These are phyloP conservation scores for Cyclaneusma minus DNA, from an alignment of 2,329 filamentous ascomycete species.

Conservation along the genomic window DNA sequence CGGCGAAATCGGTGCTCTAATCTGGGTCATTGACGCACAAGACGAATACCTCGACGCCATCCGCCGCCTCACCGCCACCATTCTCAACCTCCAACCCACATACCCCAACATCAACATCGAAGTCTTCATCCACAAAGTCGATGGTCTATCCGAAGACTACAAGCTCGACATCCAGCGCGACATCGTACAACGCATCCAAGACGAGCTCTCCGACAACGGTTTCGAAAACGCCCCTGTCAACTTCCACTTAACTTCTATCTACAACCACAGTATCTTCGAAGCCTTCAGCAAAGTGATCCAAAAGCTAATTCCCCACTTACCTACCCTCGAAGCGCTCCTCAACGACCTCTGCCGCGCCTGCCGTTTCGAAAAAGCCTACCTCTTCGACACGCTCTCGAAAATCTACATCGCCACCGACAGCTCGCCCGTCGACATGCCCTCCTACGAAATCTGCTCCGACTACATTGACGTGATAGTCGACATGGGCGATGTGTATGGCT, in stretches of 20 bases:
- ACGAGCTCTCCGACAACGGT: slow-evolving; percentile 84
- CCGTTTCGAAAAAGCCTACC: slow-evolving; percentile 92
- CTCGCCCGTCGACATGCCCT: slow-evolving; percentile 81
- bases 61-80: slow-evolving; percentile 71
- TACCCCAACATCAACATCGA: slow-evolving; percentile 95
- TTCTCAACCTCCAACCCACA: slow-evolving; percentile 72
- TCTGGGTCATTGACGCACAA: slow-evolving; percentile 98
- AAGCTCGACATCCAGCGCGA: slow-evolving; percentile 92
- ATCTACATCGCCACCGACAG: slow-evolving; percentile 97
- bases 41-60: slow-evolving; percentile 95
- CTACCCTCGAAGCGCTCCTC: slow-evolving; percentile 83
- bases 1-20: slow-evolving; percentile 80
- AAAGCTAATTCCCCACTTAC: slow-evolving; percentile 85
- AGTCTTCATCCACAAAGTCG: slow-evolving; percentile 98
- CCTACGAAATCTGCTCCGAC: slow-evolving; percentile 96
- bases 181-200: slow-evolving; percentile 89
- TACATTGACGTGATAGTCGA: slow-evolving; percentile 98
- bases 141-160: slow-evolving; percentile 94
- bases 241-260: slow-evolving; percentile 94
- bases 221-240: slow-evolving; percentile 88
- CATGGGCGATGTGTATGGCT: slow-evolving; percentile 90
- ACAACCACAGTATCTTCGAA: slow-evolving; percentile 97
- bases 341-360: slow-evolving; percentile 89
- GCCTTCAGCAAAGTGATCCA: slow-evolving; percentile 98
- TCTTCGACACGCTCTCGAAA: slow-evolving; percentile 95